Evolutionary conservation across 208 protist genomes (phyloP).

Genomic region (Phytomonas francai): DNA sequence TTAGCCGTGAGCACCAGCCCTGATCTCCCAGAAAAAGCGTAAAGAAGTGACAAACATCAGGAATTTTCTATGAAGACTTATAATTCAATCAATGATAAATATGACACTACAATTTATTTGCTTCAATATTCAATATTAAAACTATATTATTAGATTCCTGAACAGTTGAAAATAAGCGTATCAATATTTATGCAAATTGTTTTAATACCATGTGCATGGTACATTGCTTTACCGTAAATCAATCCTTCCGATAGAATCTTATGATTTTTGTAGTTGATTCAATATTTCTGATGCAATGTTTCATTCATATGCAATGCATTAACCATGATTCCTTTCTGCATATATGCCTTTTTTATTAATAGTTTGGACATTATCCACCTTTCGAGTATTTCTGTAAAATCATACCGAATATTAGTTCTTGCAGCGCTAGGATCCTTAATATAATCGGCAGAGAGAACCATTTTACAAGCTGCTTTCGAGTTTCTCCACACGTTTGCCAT

Average conservation of each 20-base stretch:
- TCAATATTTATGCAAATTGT: slow-evolving; percentile 3
- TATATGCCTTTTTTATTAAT: not conserved
- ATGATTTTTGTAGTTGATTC: not conserved
- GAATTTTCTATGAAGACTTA: not conserved
- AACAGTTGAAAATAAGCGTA: slow-evolving; percentile 6
- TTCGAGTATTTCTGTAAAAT: not conserved
- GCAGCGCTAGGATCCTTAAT: not conserved
- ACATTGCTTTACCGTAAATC: not conserved
- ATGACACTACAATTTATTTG: slow-evolving; percentile 11
- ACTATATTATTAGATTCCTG: slow-evolving; percentile 1
- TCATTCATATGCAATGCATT: not conserved
- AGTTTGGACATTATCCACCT: not conserved
- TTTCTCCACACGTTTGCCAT: slow-evolving; percentile 60
- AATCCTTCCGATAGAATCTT: not conserved
- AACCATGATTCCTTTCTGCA: not conserved
- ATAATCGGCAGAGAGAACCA: not conserved
- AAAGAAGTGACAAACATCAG: not conserved
- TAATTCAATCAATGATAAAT: not conserved
- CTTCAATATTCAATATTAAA: slow-evolving; percentile 1
- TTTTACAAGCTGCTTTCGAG: slow-evolving; percentile 56
- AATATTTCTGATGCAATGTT: not conserved
- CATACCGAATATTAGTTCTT: not conserved
- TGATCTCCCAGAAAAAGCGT: not conserved
- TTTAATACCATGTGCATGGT: not conserved
- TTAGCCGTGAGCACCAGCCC: not conserved